phyloP scores from a whole-genome alignment of 2,329 filamentous ascomycete genomes.

The Ophiosphaerella korrae region DNA sequence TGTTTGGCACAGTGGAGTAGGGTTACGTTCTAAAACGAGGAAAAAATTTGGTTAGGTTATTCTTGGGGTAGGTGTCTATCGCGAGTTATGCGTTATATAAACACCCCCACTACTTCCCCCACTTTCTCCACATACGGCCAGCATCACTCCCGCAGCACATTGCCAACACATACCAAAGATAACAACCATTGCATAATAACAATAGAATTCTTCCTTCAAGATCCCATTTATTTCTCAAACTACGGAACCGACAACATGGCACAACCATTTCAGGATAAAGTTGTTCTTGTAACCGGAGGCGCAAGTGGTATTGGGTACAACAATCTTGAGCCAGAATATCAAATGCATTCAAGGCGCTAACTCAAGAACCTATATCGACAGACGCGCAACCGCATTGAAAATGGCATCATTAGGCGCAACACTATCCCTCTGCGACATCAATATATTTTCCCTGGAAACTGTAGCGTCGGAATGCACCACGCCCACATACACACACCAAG shows the following conservation, averaged over 20 bases:
- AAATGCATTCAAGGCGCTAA: neutral
- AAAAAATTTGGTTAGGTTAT: too few relatives aligned
- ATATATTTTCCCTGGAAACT: constrained; percentile 48
- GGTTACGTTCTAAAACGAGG: too few relatives aligned
- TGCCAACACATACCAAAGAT: neutral
- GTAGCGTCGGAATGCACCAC: constrained; percentile 39
- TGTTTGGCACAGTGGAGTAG: too few relatives aligned
- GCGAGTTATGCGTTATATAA: constrained; percentile 32
- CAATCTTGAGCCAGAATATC: neutral
- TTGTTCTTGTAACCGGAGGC: constrained; percentile 38
- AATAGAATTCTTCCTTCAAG: neutral
- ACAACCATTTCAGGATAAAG: constrained; percentile 37
- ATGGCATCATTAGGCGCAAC: constrained; percentile 53
- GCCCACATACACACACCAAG: constrained; percentile 35
- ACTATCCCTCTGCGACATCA: constrained; percentile 45
- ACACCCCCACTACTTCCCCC: constrained; percentile 41
- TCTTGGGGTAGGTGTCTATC: constrained; percentile 13
- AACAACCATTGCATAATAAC: neutral
- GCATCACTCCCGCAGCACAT: constrained; percentile 15
- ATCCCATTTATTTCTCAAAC: too few relatives aligned
- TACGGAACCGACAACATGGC: constrained; percentile 19
- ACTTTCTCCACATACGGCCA: constrained; percentile 32
- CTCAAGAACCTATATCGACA: constrained; percentile 4
- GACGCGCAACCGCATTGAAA: constrained; percentile 54
- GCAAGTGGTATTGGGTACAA: constrained; percentile 54